Base-by-base conservation (phyloP, 345 rosid genomes). In the Durio zibethinus region DNA sequence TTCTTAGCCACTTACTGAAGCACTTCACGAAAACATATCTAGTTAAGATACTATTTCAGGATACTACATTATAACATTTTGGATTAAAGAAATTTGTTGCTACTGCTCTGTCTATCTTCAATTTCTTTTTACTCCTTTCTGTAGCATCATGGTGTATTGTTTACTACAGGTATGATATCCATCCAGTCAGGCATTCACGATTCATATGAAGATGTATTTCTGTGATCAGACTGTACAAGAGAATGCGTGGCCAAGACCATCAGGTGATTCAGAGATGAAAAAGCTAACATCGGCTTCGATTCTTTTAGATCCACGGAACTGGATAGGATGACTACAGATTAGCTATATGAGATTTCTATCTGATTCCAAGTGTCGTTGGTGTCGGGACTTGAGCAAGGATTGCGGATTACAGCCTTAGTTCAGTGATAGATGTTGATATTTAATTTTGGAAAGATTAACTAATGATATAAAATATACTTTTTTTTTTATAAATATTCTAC, bases 1-100 rank as follows among this genome's bases (percentile, higher is more conserved):
- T 86, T 70, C 86, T 87, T 48, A 90, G 96, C 92, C 89, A 91
- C 85, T 91, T 94, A 5, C 93, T 93, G 76, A 91, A 79, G 86
- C 88, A 86, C 80, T 96, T 93, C 45, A 87, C 91, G 40, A 76
- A 68, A 80, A 81, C 86, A 27, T 93, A 90, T 81, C 83, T 93
- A 11, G 96, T 93, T 74, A 81, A 85, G 94, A 81, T 52, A 25
- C 47, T 52, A 6, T 52, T n/a, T 72, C 47, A 72, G 62, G 29
- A 53, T 75, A 14, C 71, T 67, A 60, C 38, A 27, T 62, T 56
- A 33, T 10, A 50, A 31, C 25, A 68, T 31, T 57, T 71, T 70
- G 4, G 40, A 36, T 6, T 8, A 38, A 40, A 40, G 27, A 40
- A 66, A 42, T 31, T 66, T 61, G 16, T 29, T 56, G 7, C 33